These are phyloP conservation scores for Fomes fomentarius DNA, from an alignment of 1,284 basidiomycete genomes.

Conservation along the genomic window DNA sequence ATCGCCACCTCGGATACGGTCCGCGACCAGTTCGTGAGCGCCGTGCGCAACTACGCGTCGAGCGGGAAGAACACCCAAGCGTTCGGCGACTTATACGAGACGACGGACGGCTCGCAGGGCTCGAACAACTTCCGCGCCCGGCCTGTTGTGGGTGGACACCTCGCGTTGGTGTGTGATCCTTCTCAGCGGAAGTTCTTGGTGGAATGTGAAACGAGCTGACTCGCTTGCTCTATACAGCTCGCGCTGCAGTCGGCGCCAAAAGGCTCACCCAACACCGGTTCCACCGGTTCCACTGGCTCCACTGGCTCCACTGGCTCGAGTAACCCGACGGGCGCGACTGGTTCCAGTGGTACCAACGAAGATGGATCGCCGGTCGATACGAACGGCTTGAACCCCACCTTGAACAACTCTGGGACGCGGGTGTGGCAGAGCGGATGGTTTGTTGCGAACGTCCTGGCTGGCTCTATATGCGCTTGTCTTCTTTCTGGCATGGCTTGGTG, in stretches of 20 bases:
- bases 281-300: background rate
- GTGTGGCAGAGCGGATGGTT: background rate
- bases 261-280: background rate
- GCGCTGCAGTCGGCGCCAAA: background rate
- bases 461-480: too few species aligned
- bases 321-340: background rate
- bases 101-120: slow-evolving; percentile 41
- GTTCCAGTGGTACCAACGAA: background rate
- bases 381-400: background rate
- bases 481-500: too few species aligned
- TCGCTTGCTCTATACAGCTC: background rate
- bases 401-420: background rate
- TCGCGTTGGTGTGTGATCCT: slow-evolving; percentile 39
- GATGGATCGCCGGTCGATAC: background rate
- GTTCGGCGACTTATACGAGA: slow-evolving; percentile 66
- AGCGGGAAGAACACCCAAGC: slow-evolving; percentile 52
- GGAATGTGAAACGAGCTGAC: background rate
- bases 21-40: slow-evolving; percentile 55
- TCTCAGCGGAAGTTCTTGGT: too few species aligned
- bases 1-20: slow-evolving; percentile 48
- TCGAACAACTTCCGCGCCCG: slow-evolving; percentile 47
- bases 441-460: too few species aligned
- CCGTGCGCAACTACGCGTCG: slow-evolving; percentile 56
- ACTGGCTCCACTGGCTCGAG: too few species aligned
- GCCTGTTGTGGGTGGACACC: slow-evolving; percentile 63